Evolutionary conservation across 2,329 filamentous ascomycete species (phyloP), one percentile per base, ranked within the genome.

Genomic region (Monosporascus sp.): DNA sequence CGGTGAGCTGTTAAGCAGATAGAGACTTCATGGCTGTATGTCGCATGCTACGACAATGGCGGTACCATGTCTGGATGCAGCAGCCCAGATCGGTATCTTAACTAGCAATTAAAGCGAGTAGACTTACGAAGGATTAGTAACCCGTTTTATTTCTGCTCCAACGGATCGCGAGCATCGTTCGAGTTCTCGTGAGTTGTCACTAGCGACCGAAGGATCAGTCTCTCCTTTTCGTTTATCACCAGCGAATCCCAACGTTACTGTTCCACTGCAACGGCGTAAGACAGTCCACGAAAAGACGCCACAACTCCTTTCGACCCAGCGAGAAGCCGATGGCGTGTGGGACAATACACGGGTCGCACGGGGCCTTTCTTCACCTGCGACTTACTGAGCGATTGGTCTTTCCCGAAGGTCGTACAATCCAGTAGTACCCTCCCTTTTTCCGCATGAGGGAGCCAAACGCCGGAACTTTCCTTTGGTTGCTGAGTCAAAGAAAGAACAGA

Each of bases 1-100:
- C 1, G 70, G 69, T 1, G 65, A 66, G 1, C 71, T 70, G 50
- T 71, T 69, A 5, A 74, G 62, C 3, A 74, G 56, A 7, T 7
- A 26, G 24, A 26, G 24, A 26, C 24, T 26, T 26, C 24, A 26
- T 26, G 24, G 24, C 24, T 26, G 3, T 26, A 26, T 26, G 7
- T 26, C 24, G 24, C 7, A 7, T 7, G 24, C n/a, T 26, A 26
- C 6, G 24, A 7, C 7, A 7, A 26, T 26, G 24, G 24, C 7
- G 24, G 24, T 26, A 26, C 6, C 24, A 26, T 26, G 6, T 1
- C 24, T 26, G 24, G 24, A 26, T 26, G 7, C 6, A 26, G 24
- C 24, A 26, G 24, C 24, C 24, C 1, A 7, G 24, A 7, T 26
- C n/a, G n/a, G 6, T 26, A 26, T 26, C 6, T 26, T 7, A 26